A percentile compares a stretch with the other conserved stretches of the same genome.
Conservation (phyloP, 2,329 filamentous ascomycete genomes). For the Penicillium sp. region DNA sequence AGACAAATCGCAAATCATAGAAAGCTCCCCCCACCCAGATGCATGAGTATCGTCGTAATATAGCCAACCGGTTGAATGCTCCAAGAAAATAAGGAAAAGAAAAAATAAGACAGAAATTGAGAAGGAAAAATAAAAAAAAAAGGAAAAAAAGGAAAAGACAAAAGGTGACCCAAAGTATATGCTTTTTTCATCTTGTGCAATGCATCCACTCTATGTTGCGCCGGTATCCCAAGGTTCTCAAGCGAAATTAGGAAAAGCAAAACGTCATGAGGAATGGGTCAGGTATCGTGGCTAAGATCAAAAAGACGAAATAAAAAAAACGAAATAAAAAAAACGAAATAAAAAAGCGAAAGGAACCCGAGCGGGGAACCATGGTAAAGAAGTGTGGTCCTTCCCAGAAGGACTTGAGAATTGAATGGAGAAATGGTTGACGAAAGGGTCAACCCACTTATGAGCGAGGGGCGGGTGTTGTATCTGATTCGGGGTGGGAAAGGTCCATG, state of each 20-base stretch:
- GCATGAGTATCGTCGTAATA: slow-evolving; percentile 34
- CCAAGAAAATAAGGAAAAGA: slow-evolving; percentile 19
- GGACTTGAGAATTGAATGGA: slow-evolving; percentile 2
- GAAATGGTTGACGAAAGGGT: background rate
- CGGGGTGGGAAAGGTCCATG: slow-evolving; percentile 11
- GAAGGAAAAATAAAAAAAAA: slow-evolving; percentile 15
- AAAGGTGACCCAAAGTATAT: slow-evolving; percentile 24
- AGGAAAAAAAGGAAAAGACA: slow-evolving; percentile 14
- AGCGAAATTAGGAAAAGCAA: slow-evolving; percentile 11
- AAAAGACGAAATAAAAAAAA: slow-evolving; percentile 5
- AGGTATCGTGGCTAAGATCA: slow-evolving; percentile 23
- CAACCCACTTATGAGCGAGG: slow-evolving; percentile 5
- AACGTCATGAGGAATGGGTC: slow-evolving; percentile 7
- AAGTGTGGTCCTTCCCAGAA: slow-evolving; percentile 18
- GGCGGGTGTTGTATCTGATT: slow-evolving; percentile 8
- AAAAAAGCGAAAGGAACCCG: slow-evolving; percentile 5
- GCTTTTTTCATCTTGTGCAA: slow-evolving; percentile 30
- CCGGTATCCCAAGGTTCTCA: slow-evolving; percentile 24
- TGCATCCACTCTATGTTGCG: slow-evolving; percentile 41
- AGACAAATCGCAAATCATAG: slow-evolving; percentile 4
- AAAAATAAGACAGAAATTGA: slow-evolving; percentile 15
- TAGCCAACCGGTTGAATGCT: slow-evolving; percentile 28
- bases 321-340: slow-evolving; percentile 1
- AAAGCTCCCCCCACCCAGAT: slow-evolving; percentile 40
- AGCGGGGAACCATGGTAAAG: slow-evolving; percentile 3